Evolutionary conservation across 106 monocot genomes (phyloP), one percentile per base, ranked within the genome.

Genomic region (Narthecium ossifragum): DNA sequence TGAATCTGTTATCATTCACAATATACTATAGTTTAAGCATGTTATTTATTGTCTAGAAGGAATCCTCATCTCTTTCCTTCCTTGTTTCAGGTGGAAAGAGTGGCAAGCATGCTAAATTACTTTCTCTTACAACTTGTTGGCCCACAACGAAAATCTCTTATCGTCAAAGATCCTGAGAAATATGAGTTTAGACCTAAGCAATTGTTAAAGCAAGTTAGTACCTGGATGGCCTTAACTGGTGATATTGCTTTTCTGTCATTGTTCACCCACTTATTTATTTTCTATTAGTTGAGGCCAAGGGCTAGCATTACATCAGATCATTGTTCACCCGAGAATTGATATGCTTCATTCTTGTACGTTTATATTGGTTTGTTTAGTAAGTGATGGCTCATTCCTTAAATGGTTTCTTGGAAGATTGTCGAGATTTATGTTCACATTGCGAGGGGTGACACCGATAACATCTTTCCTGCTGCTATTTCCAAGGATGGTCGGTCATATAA

Each of bases 161-260:
- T 53, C 45, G 78, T 96, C 43, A 96, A 96, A 77, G 96, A 96
- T 70, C 96, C 86, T 52, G 96, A 96, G 52, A 96, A 96, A 57
- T 96, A 96, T 38, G 96, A 96, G 71, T 96, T 96, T 80, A 83
- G 76, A 67, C 96, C 96, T 51, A 96, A 90, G 80, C 77, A 80
- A 67, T 70, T 96, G 59, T 63, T 96, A 55, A 90, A 86, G 67
- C 90, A 90, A 66, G 96, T 90, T 57, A 68, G 78, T 74, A 39
- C 49, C 23, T 46, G 31, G 9, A 15, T 41, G 31, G 29, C 38
- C 27, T 34, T 70, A 27, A 17, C 41, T 55, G 20, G 15, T n/a
- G 25, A 3, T 28, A 46, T 38, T n/a, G n/a, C n/a, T n/a, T n/a
- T n/a, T n/a, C n/a, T n/a, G n/a, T n/a, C n/a, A n/a, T n/a, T n/a